phyloP scores from a whole-genome alignment of 805 yeast genomes.

The Yamadazyma phyllophila region DNA sequence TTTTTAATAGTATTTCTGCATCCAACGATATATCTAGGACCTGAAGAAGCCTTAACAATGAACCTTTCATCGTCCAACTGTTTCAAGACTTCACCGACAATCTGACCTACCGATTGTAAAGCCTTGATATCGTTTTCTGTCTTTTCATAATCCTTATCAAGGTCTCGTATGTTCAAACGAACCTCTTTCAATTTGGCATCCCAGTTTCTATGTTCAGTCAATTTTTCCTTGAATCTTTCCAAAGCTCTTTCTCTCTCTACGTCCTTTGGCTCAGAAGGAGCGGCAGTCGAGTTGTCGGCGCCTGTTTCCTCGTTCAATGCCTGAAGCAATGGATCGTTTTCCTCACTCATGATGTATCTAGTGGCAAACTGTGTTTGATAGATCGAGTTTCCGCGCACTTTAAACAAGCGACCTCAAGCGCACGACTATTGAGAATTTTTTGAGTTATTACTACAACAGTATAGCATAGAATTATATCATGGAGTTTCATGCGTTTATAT shows the following conservation, averaged over 20 bases:
- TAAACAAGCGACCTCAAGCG: neutral
- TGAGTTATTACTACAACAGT: neutral
- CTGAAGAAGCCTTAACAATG: conserved; percentile 94
- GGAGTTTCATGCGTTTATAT: conserved; percentile 90
- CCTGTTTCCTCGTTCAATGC: conserved; percentile 16
- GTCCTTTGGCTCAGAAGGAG: conserved; percentile 19
- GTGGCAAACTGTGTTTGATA: conserved; percentile 6
- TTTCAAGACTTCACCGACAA: conserved; percentile 94
- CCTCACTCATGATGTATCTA: conserved; percentile 14
- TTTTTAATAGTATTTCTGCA: conserved; percentile 91
- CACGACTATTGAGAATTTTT: conserved; percentile 6
- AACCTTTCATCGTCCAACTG: conserved; percentile 92
- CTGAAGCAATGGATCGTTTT: conserved; percentile 18
- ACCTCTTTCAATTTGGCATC: conserved; percentile 85
- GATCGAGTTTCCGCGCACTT: conserved; percentile 3
- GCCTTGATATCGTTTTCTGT: conserved; percentile 98
- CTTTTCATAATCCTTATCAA: conserved; percentile 81
- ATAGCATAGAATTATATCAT: conserved; percentile 35
- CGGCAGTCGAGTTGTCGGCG: conserved; percentile 35
- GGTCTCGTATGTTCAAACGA: conserved; percentile 75
- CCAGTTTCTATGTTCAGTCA: conserved; percentile 92
- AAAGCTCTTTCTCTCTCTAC: conserved; percentile 78
- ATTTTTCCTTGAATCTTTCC: conserved; percentile 73
- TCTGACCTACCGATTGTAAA: conserved; percentile 93
- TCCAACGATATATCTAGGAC: conserved; percentile 97